Evolutionary conservation across 1,284 basidiomycete genomes (phyloP), one percentile per base, ranked within the genome.

Genomic region (Moesziomyces antarcticus): DNA sequence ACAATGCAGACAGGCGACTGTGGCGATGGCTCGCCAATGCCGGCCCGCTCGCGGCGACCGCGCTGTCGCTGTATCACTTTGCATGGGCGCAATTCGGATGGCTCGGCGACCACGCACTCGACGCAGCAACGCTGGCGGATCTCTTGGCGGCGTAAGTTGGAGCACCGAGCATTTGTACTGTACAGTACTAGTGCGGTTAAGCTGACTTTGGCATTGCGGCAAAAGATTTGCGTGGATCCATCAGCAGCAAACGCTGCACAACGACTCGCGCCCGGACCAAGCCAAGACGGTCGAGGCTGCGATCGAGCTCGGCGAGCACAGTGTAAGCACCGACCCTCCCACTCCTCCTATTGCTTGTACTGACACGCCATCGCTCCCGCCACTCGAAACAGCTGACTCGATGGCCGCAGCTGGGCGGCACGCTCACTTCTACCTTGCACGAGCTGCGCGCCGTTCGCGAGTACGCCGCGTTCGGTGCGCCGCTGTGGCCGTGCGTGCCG

Each of bases 11-110:
- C 13, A 42, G 60, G 16, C 25, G 56, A 18, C 44, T 48, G 16
- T 48, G 47, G 43, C 27, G 60, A n/a, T 73, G 70, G 70, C 14
- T 64, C 20, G 25, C 6, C 25, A 63, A 58, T 27, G 64, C 70
- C 0, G 11, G 40, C 37, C 41, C 53, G 3, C 22, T 73, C 24
- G 70, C 60, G 9, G 45, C 25, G 20, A 47, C 35, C 8, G 60
- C 70, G 10, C 21, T 73, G n/a, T 50, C 45, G 16, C 53, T 50
- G 18, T 47, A 67, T 25, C 51, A 52, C 9, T 41, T 57, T 5
- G 58, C 58, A 4, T 67, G 56, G 56, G 14, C 40, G 14, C 59
- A 64, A 11, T 47, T 47, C 7, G 52, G 56, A 0, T 73, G 70
- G 70, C 11, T 61, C 14, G 70, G 70, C 3, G 70, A 73, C 43